Evolutionary conservation across 805 yeast genomes (phyloP).

Genomic region (Saccharomycopsis schoenii): DNA sequence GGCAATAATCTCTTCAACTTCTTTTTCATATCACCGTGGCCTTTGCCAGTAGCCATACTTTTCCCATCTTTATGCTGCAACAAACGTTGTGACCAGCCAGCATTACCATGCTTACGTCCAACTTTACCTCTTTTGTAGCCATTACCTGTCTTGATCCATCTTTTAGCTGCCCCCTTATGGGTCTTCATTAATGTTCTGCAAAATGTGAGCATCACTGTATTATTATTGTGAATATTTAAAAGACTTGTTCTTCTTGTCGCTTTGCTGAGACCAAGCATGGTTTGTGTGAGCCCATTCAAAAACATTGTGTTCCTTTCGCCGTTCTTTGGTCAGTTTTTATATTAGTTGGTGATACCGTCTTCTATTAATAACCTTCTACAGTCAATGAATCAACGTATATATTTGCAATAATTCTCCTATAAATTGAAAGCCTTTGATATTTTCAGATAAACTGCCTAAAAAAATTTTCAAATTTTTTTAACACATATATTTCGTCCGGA

Average conservation of each 20-base stretch:
- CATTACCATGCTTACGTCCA: conserved; percentile 89
- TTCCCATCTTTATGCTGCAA: conserved; percentile 52
- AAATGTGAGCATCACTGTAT: not conserved
- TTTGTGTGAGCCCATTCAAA: not conserved
- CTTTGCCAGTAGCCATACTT: conserved; percentile 39
- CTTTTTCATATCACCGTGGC: conserved; percentile 45
- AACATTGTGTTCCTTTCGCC: not conserved
- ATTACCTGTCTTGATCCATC: conserved; percentile 70
- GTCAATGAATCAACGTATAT: too few species aligned
- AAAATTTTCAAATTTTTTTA: too few species aligned
- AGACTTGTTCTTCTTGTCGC: not conserved
- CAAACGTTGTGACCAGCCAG: conserved; percentile 66
- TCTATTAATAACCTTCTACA: too few species aligned
- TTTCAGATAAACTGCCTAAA: too few species aligned
- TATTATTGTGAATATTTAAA: not conserved
- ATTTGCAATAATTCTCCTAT: too few species aligned
- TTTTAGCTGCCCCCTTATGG: conserved; percentile 77
- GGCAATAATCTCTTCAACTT: conserved; percentile 50
- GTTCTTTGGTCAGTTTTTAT: not conserved
- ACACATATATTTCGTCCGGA: too few species aligned
- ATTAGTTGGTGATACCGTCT: not conserved
- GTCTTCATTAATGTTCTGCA: conserved; percentile 43
- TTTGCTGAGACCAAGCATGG: not conserved
- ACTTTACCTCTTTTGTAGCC: conserved; percentile 65
- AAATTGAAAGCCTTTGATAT: too few species aligned